phyloP scores from a whole-genome alignment of 2,329 filamentous ascomycete species.

The Penicillium sp. region DNA sequence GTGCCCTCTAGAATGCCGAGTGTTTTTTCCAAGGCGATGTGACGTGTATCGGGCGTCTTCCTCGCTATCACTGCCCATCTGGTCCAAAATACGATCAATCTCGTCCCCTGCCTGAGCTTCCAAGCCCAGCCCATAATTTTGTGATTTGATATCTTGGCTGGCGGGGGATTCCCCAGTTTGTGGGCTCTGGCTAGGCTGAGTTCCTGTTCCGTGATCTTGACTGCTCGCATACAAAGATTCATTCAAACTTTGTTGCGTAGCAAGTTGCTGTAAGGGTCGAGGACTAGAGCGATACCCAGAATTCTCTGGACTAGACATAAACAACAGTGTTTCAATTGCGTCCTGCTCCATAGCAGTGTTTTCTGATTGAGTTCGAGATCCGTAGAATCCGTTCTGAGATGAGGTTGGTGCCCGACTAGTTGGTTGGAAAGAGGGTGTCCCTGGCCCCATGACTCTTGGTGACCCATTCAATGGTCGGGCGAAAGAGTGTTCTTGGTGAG shows the following conservation, averaged over 20 bases:
- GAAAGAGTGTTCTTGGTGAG: constrained; percentile 34
- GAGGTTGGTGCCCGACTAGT: constrained; percentile 24
- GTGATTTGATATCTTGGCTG: constrained; percentile 9
- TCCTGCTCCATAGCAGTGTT: constrained; percentile 54
- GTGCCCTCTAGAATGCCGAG: constrained; percentile 9
- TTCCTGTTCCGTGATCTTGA: constrained; percentile 7
- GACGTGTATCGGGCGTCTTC: constrained; percentile 31
- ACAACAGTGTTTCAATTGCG: constrained; percentile 55
- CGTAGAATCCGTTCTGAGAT: constrained; percentile 26
- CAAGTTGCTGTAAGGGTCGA: constrained; percentile 27
- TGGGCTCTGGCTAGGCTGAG: constrained; percentile 21
- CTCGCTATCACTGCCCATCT: constrained; percentile 46
- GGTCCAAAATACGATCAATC: constrained; percentile 46
- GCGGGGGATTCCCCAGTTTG: constrained; percentile 21
- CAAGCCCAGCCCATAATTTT: constrained; percentile 19
- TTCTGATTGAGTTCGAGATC: constrained; percentile 45
- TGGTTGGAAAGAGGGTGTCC: constrained; percentile 37
- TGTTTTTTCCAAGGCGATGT: constrained; percentile 14
- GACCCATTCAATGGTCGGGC: constrained; percentile 25
- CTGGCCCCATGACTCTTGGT: constrained; percentile 29
- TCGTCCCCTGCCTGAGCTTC: constrained; percentile 44
- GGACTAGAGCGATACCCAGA: constrained; percentile 48
- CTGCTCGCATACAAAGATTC: constrained; percentile 24
- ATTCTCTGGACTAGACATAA: constrained; percentile 56
- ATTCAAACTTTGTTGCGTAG: constrained; percentile 31